Evolutionary conservation across 768 basidiomycete species (phyloP).

Genomic region (Tylopilus rubrobrunneus): DNA sequence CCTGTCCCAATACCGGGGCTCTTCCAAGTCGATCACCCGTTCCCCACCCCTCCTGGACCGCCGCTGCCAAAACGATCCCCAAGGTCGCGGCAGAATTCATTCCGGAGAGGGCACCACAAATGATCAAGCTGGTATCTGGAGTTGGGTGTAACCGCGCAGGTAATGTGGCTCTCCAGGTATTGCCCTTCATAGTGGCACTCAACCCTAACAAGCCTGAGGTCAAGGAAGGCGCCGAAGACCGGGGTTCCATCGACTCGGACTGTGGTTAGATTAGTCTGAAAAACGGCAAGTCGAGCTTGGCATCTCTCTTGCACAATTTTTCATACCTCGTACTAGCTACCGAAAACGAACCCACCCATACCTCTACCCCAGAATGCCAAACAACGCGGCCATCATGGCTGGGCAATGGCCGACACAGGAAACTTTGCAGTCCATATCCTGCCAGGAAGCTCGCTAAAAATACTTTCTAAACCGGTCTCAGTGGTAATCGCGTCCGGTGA

Average conservation of each 20-base stretch:
- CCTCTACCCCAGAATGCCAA: slow-evolving; percentile 61
- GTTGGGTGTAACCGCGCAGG: slow-evolving; percentile 77
- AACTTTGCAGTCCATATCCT: slow-evolving; percentile 77
- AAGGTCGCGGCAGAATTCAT: slow-evolving; percentile 64
- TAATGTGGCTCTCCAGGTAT: slow-evolving; percentile 19
- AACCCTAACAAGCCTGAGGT: slow-evolving; percentile 50
- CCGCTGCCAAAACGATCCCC: slow-evolving; percentile 53
- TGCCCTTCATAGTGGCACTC: not conserved
- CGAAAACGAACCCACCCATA: slow-evolving; percentile 54
- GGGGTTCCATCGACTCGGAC: slow-evolving; percentile 77
- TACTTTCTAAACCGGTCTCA: slow-evolving; percentile 47
- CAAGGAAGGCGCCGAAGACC: slow-evolving; percentile 79
- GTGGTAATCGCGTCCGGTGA: slow-evolving; percentile 25
- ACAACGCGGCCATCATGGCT: slow-evolving; percentile 60
- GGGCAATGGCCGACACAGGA: slow-evolving; percentile 83
- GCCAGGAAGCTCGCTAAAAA: slow-evolving; percentile 58
- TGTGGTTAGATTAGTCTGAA: slow-evolving; percentile 65
- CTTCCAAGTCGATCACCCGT: too few species aligned
- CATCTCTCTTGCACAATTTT: not conserved
- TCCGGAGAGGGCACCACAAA: slow-evolving; percentile 57
- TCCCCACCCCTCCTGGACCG: slow-evolving; percentile 50
- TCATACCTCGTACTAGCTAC: slow-evolving; percentile 44
- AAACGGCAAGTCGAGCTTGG: slow-evolving; percentile 48
- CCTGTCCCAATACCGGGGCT: too few species aligned
- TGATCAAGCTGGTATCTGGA: slow-evolving; percentile 59